Base-by-base conservation (phyloP, 1,139 yeast genomes). In the Scheffersomyces parashehatae region DNA sequence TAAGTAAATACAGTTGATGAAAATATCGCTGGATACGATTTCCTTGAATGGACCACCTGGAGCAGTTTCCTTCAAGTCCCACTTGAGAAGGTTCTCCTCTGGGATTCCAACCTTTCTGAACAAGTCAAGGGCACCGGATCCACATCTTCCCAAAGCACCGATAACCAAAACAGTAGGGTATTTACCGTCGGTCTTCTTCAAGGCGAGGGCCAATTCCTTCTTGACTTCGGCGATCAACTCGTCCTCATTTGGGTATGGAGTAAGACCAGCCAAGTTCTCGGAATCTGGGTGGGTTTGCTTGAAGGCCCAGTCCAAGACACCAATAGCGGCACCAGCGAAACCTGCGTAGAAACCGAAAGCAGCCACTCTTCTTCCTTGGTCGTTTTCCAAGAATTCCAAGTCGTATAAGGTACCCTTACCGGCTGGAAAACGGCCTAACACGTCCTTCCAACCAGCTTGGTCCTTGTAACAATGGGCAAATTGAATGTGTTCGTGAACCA, bases 291-390 rank as follows among this genome's bases (percentile, higher is more conserved):
- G 83, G 28, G 83, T 69, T 65, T 87, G 93, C 70, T 91, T 90
- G 73, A 86, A 87, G 39, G 95, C 88, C 97, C 98, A 93, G 66
- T 90, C 96, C 62, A 82, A 82, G 42, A 91, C 77, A 59, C 99
- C 99, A 44, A 93, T 71, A 28, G 99, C 99, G 38, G 99, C 98
- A 60, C 99, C 99, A 11, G 98, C 99, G 63, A 95, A 93, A 20
- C 99, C 99, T 38, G 99, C 99, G 65, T 93, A 93, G 75, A 82
- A 95, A 13, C 99, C 99, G 64, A 93, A 93, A 11, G 99, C 99
- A 39, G 99, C 99, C 34, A 95, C 99, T 70, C 99, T 86, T 75
- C 98, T 87, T 31, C 98, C 98, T 62, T 82, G 83, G 55, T 88
- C 97, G 64, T 93, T 89, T 66, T 88, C 95, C 63, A 95, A 77